These are phyloP conservation scores for Stramenopiles sp. DNA, from an alignment of 352 stramenopile species.

Conservation along the genomic window DNA sequence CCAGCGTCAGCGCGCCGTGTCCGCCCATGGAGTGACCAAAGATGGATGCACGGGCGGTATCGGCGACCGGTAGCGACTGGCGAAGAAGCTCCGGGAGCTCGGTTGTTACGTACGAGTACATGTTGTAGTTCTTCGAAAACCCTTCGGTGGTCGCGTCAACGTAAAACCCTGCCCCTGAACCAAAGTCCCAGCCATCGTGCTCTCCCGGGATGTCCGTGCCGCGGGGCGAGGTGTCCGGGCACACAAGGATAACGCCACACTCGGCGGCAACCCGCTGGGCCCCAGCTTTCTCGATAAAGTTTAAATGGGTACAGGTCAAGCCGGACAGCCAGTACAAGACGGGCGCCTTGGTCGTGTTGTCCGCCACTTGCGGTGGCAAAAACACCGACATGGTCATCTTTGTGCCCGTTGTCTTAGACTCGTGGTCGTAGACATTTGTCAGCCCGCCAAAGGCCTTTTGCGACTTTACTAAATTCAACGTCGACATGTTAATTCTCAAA, in stretches of 20 bases:
- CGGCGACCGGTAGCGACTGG: constrained; percentile 51
- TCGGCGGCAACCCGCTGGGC: constrained; percentile 63
- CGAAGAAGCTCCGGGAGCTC: constrained; percentile 73
- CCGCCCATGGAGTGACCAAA: constrained; percentile 91
- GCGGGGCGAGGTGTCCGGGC: constrained; percentile 83
- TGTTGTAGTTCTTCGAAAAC: constrained; percentile 79
- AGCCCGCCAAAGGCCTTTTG: not conserved
- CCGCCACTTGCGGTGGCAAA: constrained; percentile 31
- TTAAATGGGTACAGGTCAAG: constrained; percentile 86
- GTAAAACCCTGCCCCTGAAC: constrained; percentile 88
- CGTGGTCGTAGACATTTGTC: constrained; percentile 37
- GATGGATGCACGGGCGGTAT: constrained; percentile 61
- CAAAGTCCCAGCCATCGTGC: constrained; percentile 87
- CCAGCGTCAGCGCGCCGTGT: constrained; percentile 83
- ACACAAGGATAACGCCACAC: constrained; percentile 76
- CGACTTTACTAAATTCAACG: not conserved
- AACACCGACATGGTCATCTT: constrained; percentile 75
- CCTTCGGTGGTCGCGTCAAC: constrained; percentile 78
- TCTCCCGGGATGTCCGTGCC: constrained; percentile 67
- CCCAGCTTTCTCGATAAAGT: constrained; percentile 81
- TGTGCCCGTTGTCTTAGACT: constrained; percentile 46
- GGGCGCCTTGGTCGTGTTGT: constrained; percentile 28
- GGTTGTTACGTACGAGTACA: constrained; percentile 89
- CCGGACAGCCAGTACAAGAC: constrained; percentile 82
- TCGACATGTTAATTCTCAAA: not conserved